A percentile compares a stretch with the other conserved stretches of the same genome.
Evolutionary conservation across 202 grass and related monocot genomes (phyloP).

Genomic region (Cymbopogon flexuosus): DNA sequence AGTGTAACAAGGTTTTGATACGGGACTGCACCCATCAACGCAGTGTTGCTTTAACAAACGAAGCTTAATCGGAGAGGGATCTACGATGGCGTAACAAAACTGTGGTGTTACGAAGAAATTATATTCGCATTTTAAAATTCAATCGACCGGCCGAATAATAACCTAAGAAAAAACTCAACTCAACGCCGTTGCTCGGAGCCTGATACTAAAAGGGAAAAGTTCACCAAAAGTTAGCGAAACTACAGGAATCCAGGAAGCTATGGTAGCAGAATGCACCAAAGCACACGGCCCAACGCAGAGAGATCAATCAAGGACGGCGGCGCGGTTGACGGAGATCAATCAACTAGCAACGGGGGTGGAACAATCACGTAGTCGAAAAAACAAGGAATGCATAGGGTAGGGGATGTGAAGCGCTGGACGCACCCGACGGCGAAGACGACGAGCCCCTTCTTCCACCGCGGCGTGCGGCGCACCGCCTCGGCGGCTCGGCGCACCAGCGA

Average conservation of each 20-base stretch:
- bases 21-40: too few species aligned
- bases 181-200: background rate
- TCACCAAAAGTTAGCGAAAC: background rate
- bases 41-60: too few species aligned
- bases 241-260: background rate
- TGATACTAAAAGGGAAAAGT: background rate
- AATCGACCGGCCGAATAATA: background rate
- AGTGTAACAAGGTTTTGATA: too few species aligned
- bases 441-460: conserved; percentile 43
- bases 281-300: background rate
- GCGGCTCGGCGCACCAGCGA: conserved; percentile 36
- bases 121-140: background rate
- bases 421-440: conserved; percentile 39
- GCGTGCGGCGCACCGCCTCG: conserved; percentile 38
- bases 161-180: background rate
- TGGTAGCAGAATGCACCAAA: background rate
- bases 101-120: background rate
- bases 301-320: background rate
- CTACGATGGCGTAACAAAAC: background rate
- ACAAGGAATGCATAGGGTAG: background rate
- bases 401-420: background rate
- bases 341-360: background rate
- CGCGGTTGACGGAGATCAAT: conserved; percentile 10
- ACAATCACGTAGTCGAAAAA: background rate
- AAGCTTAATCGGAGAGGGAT: background rate